Conservation (phyloP, 1,284 basidiomycete species). For the Schizophyllum amplum region DNA sequence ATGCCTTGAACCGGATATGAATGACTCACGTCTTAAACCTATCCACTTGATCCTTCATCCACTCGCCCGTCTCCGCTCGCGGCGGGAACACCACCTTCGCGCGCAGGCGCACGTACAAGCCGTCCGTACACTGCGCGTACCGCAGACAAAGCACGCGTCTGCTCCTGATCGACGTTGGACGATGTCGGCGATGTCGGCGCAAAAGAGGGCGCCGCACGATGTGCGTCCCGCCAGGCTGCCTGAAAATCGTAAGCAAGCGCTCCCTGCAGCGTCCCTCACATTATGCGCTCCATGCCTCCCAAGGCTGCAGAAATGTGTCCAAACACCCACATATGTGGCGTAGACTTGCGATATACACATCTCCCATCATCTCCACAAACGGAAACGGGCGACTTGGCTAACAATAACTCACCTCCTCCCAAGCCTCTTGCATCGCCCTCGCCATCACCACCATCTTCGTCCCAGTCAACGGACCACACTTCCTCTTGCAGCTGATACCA, state of each 20-base stretch:
- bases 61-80: constrained; percentile 32
- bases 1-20: too few relatives aligned
- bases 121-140: constrained; percentile 74
- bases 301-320: too few relatives aligned
- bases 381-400: too few relatives aligned
- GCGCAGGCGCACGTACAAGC: constrained; percentile 60
- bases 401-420: constrained; percentile 16
- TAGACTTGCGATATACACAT: too few relatives aligned
- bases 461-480: constrained; percentile 43
- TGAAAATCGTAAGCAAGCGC: background rate
- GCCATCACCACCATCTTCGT: constrained; percentile 18
- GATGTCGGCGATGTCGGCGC: background rate
- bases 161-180: constrained; percentile 17
- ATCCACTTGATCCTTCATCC: constrained; percentile 71
- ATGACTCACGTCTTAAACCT: constrained; percentile 70
- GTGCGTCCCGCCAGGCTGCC: background rate
- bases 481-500: constrained; percentile 89
- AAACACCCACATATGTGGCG: too few relatives aligned
- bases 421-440: constrained; percentile 27
- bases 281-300: background rate
- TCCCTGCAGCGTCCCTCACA: too few relatives aligned
- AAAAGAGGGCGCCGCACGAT: background rate
- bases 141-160: constrained; percentile 33
- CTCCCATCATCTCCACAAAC: too few relatives aligned
- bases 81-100: constrained; percentile 69